phyloP scores from a whole-genome alignment of 2,329 filamentous ascomycete genomes.

The Apiospora malaysiana region DNA sequence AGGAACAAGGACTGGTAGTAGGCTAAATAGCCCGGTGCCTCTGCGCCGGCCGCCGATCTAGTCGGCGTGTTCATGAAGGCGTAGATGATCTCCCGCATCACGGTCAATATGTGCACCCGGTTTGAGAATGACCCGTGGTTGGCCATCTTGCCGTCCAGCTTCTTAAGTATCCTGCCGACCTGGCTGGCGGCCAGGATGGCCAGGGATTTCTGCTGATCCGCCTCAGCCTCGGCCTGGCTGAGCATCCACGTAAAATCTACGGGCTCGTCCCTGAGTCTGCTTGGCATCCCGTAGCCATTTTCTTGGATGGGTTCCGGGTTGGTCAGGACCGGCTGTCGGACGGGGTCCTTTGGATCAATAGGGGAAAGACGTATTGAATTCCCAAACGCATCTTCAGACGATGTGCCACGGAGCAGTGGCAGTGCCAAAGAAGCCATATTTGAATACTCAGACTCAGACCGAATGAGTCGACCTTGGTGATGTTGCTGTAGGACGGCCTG shows the following conservation, averaged over 20 bases:
- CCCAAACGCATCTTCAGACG: too few relatives aligned
- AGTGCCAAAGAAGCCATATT: too few relatives aligned
- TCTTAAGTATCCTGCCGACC: conserved; percentile 30
- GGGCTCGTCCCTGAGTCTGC: conserved; percentile 20
- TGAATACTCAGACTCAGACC: too few relatives aligned
- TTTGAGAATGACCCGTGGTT: conserved; percentile 28
- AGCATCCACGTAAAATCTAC: conserved; percentile 29
- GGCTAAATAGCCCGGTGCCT: conserved; percentile 26
- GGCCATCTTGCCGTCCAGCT: conserved; percentile 26
- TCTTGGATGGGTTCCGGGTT: neutral
- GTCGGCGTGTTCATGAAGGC: conserved; percentile 28
- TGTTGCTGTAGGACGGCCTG: too few relatives aligned
- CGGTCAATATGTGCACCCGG: conserved; percentile 32
- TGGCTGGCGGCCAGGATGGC: conserved; percentile 26
- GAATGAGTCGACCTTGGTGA: too few relatives aligned
- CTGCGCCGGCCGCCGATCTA: conserved; percentile 23
- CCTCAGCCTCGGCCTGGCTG: conserved; percentile 28
- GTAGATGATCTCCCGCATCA: conserved; percentile 31
- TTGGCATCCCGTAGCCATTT: neutral
- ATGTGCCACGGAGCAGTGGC: too few relatives aligned
- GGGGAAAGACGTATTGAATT: too few relatives aligned
- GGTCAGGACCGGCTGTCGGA: neutral
- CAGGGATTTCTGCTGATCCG: conserved; percentile 25
- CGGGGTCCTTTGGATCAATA: too few relatives aligned
- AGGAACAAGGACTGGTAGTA: conserved; percentile 28